Evolutionary conservation across 768 basidiomycete species (phyloP), one percentile per base, ranked within the genome.

Genomic region (Pleurotus platypus): DNA sequence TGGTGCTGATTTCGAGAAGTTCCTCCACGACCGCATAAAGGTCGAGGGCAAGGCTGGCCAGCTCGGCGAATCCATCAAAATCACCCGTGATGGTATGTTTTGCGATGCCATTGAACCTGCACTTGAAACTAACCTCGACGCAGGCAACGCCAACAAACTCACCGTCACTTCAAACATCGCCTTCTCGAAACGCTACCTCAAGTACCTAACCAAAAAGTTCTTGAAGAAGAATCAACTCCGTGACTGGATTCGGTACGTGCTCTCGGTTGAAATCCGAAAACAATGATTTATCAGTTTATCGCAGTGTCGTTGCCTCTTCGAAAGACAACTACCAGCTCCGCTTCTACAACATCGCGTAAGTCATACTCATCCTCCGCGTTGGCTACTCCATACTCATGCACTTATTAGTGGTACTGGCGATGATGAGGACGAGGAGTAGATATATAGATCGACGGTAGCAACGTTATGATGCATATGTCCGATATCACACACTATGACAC

Each of bases 171-270:
- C 94, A 54, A 86, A 78, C 67, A 86, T 96, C 70, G 86, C 92
- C 57, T 89, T 98, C 77, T 98, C 96, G 50, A 98, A 98, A 79
- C 84, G 92, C 57, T 98, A 97, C 75, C 86, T 98, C 71, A 98
- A 98, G 77, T 99, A 98, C 78, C 81, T 98, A 60, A 98, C 96
- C 61, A 98, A 98, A 84, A 96, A 96, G 80, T 95, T 93, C 83
- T 82, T 98, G 76, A 98, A 98, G 85, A 97, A 97, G 85, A 94
- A 95, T 78, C 77, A 81, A 46, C 82, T 97, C 66, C 88, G 94
- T 63, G 95, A 98, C 77, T 98, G 94, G 91, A 93, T 98, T 71
- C 94, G 94, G 85, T 87, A 61, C 49, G 78, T 70, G 13, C 15
- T 4, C 24, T 51, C 30, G 7, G 8, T 18, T 30, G 4, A 45